Base-by-base conservation (phyloP, 2,329 filamentous ascomycete species). In the Aspergillus latus region DNA sequence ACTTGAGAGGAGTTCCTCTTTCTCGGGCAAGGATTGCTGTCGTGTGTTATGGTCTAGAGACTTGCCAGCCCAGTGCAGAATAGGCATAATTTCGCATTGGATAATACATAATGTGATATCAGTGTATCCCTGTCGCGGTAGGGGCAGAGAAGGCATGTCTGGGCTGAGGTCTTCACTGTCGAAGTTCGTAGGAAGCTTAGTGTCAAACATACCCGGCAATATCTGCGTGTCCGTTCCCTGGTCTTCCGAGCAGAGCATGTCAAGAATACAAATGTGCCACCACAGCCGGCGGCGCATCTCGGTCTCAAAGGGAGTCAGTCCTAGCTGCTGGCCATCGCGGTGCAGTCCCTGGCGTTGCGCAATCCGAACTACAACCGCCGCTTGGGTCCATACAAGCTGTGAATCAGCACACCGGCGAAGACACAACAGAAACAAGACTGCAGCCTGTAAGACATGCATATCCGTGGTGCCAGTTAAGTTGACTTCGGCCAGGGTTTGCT, bases 181-280 rank as follows among this genome's bases (percentile, higher is more conserved):
- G 1, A 70, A 54, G 37, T 71, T 71, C 1, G 48, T 37, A 1
- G 68, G 69, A 9, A 63, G 52, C 5, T 57, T 46, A 1, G 67
- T 68, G 44, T 68, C 61, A 44, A 64, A 69, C 49, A 60, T 67
- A 9, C 46, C 59, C 1, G 56, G 56, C 4, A 49, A 32, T n/a
- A 72, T 66, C 39, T 67, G 63, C 0, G 62, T 64, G 47, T 68
- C 67, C 0, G 60, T 60, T 0, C 59, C 66, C 36, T 70, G 61
- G 10, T 71, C 67, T 47, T 68, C 62, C 4, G 65, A 66, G n/a
- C 52, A 61, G 15, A 64, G 62, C 52, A 66, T 62, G 21, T 72
- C 68, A 4, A 72, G 55, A 3, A 65, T 57, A 36, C 66, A 64
- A 2, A 72, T 60, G 50, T 67, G 61, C 66, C 67, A 71, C 67